phyloP scores from a whole-genome alignment of 306 rosid species.

The Begonia fuchsioides region DNA sequence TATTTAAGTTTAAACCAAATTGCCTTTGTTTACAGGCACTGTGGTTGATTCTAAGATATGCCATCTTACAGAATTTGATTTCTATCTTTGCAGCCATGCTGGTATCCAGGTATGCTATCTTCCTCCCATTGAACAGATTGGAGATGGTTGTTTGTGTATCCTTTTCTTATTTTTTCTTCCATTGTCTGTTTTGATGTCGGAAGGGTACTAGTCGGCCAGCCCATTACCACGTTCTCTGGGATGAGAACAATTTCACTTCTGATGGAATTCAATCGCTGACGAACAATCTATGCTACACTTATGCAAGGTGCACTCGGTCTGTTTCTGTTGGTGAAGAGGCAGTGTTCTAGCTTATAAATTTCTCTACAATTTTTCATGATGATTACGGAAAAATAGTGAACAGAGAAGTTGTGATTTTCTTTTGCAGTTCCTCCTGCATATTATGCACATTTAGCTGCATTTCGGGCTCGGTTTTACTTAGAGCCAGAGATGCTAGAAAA shows the following conservation, averaged over 20 bases:
- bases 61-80: constrained; percentile 86
- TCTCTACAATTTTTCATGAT: no score
- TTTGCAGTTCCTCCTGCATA: constrained; percentile 77
- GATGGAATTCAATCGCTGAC: constrained; percentile 87
- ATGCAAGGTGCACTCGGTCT: constrained; percentile 84
- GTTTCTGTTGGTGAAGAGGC: constrained; percentile 81
- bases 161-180: no score
- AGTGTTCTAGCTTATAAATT: background rate
- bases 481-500: constrained; percentile 76
- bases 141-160: no score
- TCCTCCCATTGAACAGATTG: no score
- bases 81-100: constrained; percentile 94
- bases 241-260: constrained; percentile 81
- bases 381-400: no score
- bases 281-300: constrained; percentile 79
- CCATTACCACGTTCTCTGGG: constrained; percentile 91
- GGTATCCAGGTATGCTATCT: constrained; percentile 54
- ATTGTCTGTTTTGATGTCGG: no score
- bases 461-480: constrained; percentile 87
- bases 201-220: constrained; percentile 94
- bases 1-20: no score
- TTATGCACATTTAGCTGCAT: constrained; percentile 91
- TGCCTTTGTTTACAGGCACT: constrained; percentile 39
- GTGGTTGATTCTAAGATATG: constrained; percentile 84
- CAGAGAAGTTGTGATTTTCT: no score